A percentile compares a stretch with the other conserved stretches of the same genome.
Conservation (phyloP, 176 grass and related monocot genomes). For the Bothriochloa decipiens region DNA sequence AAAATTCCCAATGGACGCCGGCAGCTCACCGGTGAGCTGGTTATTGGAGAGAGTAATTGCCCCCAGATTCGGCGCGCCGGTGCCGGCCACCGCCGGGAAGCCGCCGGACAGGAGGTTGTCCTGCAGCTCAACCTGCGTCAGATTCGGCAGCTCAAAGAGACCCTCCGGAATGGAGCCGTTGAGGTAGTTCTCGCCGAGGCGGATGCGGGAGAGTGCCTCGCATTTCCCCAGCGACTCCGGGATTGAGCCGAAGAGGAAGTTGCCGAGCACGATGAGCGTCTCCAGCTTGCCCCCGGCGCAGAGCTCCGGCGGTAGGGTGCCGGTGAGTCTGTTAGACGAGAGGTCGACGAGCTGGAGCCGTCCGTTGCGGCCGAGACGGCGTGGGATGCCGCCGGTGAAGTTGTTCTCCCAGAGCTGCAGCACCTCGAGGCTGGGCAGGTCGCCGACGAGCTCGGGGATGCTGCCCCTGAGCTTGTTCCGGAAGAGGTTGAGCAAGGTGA, state of each 20-base stretch:
- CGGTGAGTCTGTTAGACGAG: conserved; percentile 90
- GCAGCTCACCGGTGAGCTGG: conserved; percentile 74
- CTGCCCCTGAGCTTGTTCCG: conserved; percentile 76
- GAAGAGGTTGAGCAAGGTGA: conserved; percentile 90
- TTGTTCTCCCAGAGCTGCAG: conserved; percentile 99
- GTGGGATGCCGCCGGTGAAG: conserved; percentile 86
- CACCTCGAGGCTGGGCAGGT: conserved; percentile 78
- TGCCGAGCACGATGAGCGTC: conserved; percentile 85
- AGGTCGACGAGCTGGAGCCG: conserved; percentile 82
- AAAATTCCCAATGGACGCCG: conserved; percentile 74
- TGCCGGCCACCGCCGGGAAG: conserved; percentile 55
- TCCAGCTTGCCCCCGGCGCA: conserved; percentile 76
- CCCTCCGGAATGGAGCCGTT: conserved; percentile 83
- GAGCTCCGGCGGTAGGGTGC: conserved; percentile 73
- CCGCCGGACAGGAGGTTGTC: conserved; percentile 83
- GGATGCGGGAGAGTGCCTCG: conserved; percentile 65
- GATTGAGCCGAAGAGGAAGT: conserved; percentile 84
- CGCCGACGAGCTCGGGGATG: conserved; percentile 84
- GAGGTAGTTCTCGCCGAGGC: conserved; percentile 93
- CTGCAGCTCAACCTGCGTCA: conserved; percentile 90
- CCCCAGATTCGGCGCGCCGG: conserved; percentile 52
- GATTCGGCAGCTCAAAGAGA: conserved; percentile 71
- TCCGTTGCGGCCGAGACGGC: conserved; percentile 67
- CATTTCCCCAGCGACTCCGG: conserved; percentile 77
- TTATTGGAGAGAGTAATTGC: conserved; percentile 89